A percentile compares a stretch with the other conserved stretches of the same genome.
Evolutionary conservation across 1,284 basidiomycete genomes (phyloP).

Genomic region (Naganishia cerealis): DNA sequence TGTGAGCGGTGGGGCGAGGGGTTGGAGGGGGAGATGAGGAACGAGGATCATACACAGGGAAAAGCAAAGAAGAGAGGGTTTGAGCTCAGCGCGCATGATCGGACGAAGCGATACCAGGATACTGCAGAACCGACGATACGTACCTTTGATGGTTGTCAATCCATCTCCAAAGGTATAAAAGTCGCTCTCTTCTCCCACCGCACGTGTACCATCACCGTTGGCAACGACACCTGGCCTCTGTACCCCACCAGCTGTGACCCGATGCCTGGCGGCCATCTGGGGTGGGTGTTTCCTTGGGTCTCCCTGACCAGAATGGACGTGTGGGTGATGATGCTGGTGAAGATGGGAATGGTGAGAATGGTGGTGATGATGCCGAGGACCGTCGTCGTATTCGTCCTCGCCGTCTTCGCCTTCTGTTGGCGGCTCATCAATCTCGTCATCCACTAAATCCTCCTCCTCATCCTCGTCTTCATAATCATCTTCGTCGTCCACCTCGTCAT

Average conservation of each 20-base stretch:
- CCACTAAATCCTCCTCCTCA: slow-evolving; percentile 61
- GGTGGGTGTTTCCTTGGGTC: neutral
- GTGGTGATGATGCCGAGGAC: slow-evolving; percentile 28
- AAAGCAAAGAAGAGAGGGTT: too few relatives aligned
- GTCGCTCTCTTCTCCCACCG: slow-evolving; percentile 59
- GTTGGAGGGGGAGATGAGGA: slow-evolving; percentile 30
- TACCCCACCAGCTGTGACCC: slow-evolving; percentile 46
- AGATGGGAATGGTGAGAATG: slow-evolving; percentile 28
- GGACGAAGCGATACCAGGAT: slow-evolving; percentile 10
- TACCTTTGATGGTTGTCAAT: slow-evolving; percentile 80
- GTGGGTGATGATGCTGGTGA: slow-evolving; percentile 49
- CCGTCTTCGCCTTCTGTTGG: slow-evolving; percentile 31
- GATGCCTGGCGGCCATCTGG: slow-evolving; percentile 51
- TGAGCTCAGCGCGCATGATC: slow-evolving; percentile 47
- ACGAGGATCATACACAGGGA: too few relatives aligned
- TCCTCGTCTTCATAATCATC: slow-evolving; percentile 55
- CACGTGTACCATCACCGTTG: slow-evolving; percentile 37
- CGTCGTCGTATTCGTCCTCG: slow-evolving; percentile 34
- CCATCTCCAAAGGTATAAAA: slow-evolving; percentile 75
- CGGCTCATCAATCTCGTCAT: slow-evolving; percentile 31
- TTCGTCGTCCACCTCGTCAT: slow-evolving; percentile 67
- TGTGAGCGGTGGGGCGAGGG: slow-evolving; percentile 29
- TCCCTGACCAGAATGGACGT: neutral
- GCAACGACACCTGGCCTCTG: slow-evolving; percentile 47
- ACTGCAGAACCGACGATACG: slow-evolving; percentile 45